Evolutionary conservation across 805 yeast genomes (phyloP).

Genomic region (Pichia deserticola): DNA sequence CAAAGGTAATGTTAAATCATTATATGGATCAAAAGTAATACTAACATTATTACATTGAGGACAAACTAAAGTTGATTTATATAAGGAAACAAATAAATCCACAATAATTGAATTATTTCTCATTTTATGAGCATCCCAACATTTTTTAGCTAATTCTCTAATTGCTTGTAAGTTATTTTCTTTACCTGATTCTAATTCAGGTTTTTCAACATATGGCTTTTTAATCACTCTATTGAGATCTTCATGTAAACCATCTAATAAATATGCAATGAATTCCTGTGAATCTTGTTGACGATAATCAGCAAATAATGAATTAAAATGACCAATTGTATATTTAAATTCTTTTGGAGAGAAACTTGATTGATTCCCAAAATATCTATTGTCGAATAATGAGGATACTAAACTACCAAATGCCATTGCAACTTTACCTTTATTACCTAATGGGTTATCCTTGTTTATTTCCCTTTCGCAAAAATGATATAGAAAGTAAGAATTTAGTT

Average conservation of each 20-base stretch:
- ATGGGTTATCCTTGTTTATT: conserved; percentile 68
- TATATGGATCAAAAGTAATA: conserved; percentile 89
- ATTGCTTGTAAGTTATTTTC: conserved; percentile 47
- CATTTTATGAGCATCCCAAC: conserved; percentile 73
- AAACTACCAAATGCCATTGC: conserved; percentile 70
- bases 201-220: conserved; percentile 86
- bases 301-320: conserved; percentile 67
- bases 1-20: conserved; percentile 81
- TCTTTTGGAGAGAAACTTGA: conserved; percentile 54
- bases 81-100: conserved; percentile 85
- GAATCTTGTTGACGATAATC: conserved; percentile 89
- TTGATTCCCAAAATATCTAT: conserved; percentile 15
- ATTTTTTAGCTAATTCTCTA: conserved; percentile 54
- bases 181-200: conserved; percentile 64
- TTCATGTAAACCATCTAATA: conserved; percentile 85
- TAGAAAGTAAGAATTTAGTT: conserved; percentile 67
- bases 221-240: conserved; percentile 76
- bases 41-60: conserved; percentile 77
- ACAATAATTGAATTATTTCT: conserved; percentile 80
- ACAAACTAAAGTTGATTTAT: conserved; percentile 83
- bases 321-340: conserved; percentile 73
- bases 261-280: conserved; percentile 83
- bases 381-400: conserved; percentile 50
- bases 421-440: conserved; percentile 78
- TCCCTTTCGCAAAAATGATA: conserved; percentile 55